phyloP scores from a whole-genome alignment of 2,329 filamentous ascomycete species.

The Hypocrella siamensis region DNA sequence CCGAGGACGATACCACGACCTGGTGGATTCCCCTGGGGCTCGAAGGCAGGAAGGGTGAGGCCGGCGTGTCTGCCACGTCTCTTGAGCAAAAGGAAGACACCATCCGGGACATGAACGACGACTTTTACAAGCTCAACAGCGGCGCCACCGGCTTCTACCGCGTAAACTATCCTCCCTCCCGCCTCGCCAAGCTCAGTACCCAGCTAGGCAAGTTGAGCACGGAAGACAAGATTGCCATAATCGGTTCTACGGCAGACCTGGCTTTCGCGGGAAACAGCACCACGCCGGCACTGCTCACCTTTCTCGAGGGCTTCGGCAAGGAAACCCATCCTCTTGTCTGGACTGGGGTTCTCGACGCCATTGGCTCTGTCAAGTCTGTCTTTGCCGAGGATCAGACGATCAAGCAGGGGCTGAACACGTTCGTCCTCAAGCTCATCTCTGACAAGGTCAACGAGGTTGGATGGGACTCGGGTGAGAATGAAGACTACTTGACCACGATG shows the following conservation, averaged over 20 bases:
- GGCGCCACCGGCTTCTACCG: conserved; percentile 80
- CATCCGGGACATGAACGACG: conserved; percentile 55
- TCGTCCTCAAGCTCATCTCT: conserved; percentile 61
- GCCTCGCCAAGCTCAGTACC: conserved; percentile 65
- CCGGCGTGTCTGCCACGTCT: conserved; percentile 47
- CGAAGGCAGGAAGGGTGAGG: conserved; percentile 54
- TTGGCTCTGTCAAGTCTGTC: conserved; percentile 66
- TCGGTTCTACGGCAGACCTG: conserved; percentile 79
- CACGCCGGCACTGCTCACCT: conserved; percentile 66
- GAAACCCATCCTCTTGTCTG: conserved; percentile 83
- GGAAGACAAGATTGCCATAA: conserved; percentile 83
- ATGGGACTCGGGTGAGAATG: conserved; percentile 65
- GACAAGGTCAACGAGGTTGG: conserved; percentile 65
- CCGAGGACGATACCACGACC: conserved; percentile 77
- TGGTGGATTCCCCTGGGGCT: conserved; percentile 94
- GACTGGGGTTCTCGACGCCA: conserved; percentile 65
- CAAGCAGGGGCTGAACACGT: conserved; percentile 58
- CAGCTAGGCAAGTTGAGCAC: conserved; percentile 62
- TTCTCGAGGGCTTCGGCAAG: conserved; percentile 67
- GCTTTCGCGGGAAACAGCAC: conserved; percentile 75
- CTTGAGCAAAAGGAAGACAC: conserved; percentile 65
- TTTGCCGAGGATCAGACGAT: conserved; percentile 65
- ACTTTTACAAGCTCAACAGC: conserved; percentile 90
- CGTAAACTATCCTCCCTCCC: conserved; percentile 79
- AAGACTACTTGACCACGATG: conserved; percentile 70